phyloP scores from a whole-genome alignment of 495 filamentous ascomycete species.

The Acidiella bohemica region DNA sequence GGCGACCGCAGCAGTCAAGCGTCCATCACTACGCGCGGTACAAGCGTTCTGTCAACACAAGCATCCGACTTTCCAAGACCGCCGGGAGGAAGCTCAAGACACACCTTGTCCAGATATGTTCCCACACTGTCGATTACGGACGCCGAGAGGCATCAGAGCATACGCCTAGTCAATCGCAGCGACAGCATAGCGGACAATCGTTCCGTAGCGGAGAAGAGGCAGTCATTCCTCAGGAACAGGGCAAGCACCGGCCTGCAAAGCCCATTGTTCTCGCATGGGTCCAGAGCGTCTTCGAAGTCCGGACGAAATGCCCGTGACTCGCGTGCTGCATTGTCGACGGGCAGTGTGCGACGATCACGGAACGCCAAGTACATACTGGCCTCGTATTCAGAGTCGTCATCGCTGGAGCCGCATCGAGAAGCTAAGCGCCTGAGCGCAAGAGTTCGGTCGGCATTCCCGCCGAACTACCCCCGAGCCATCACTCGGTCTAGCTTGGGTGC shows the following conservation, averaged over 20 bases:
- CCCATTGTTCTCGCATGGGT: slow-evolving; percentile 15
- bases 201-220: slow-evolving; percentile 24
- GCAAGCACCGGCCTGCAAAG: slow-evolving; percentile 17
- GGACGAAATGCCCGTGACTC: slow-evolving; percentile 1
- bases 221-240: slow-evolving; percentile 25
- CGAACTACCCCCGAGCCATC: slow-evolving; percentile 14
- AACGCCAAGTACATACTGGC: slow-evolving; percentile 9
- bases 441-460: slow-evolving; percentile 11
- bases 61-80: slow-evolving; percentile 23
- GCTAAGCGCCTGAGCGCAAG: slow-evolving; percentile 7
- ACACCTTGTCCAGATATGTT: slow-evolving; percentile 4
- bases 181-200: slow-evolving; percentile 21
- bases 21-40: slow-evolving; percentile 21
- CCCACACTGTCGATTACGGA: slow-evolving; percentile 13
- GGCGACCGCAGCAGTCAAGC: slow-evolving; percentile 18
- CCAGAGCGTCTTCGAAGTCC: not conserved
- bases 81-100: slow-evolving; percentile 6
- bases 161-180: slow-evolving; percentile 21
- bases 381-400: slow-evolving; percentile 15
- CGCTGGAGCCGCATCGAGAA: slow-evolving; percentile 12
- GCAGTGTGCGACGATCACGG: slow-evolving; percentile 3
- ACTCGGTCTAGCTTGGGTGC: slow-evolving; percentile 10
- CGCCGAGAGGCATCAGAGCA: slow-evolving; percentile 20
- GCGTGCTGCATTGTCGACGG: slow-evolving; percentile 1
- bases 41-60: slow-evolving; percentile 22